Evolutionary conservation across 495 filamentous ascomycete species (phyloP).

Genomic region (Neurospora sp.): DNA sequence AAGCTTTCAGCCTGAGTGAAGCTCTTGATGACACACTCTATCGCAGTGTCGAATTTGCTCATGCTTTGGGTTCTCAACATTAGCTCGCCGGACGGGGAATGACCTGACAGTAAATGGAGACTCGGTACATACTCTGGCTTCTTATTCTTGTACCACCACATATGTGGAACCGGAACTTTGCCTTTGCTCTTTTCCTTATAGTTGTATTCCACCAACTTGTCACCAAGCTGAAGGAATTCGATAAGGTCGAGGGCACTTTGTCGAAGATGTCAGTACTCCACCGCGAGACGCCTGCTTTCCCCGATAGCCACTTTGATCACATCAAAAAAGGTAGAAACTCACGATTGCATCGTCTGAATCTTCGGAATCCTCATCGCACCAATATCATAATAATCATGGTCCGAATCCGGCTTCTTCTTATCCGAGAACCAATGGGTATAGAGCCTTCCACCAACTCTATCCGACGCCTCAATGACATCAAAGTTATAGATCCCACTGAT

Average conservation of each 20-base stretch:
- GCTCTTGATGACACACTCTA: not conserved
- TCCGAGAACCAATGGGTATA: conserved; percentile 22
- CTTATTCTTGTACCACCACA: not conserved
- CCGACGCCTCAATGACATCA: conserved; percentile 23
- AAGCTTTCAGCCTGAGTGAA: not conserved
- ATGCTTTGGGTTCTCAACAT: not conserved
- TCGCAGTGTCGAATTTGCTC: not conserved
- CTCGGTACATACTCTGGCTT: not conserved
- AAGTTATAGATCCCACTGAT: conserved; percentile 13
- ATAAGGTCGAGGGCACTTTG: not conserved
- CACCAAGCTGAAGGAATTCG: not conserved
- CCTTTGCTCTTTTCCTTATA: not conserved
- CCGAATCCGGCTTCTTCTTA: not conserved
- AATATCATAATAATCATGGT: conserved; percentile 34
- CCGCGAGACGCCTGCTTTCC: no score
- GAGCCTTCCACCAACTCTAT: conserved; percentile 21
- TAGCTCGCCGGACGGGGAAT: no score
- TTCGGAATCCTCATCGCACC: conserved; percentile 35
- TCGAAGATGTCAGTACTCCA: not conserved
- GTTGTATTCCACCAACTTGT: not conserved
- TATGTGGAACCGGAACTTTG: not conserved
- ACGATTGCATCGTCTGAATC: conserved; percentile 14
- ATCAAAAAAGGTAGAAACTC: not conserved
- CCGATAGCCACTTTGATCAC: no score
- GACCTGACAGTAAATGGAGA: no score